Base-by-base conservation (phyloP, 148 eudicot genomes). In the Rhododendron mucronatum region DNA sequence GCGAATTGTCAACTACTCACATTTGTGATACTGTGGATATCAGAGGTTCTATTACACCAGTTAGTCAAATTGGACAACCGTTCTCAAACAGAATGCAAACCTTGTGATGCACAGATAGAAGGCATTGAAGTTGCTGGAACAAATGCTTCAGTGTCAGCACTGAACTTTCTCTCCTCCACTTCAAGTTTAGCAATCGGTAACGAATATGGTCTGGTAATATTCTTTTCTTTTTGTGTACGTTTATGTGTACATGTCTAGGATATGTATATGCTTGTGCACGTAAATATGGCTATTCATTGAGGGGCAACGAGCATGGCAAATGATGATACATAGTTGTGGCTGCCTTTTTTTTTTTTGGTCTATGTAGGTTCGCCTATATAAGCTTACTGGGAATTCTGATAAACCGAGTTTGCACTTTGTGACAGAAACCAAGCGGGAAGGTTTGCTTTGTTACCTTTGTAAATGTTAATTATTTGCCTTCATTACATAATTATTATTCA, bases 121-220 rank as follows among this genome's bases (percentile, higher is more conserved):
- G 95, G 93, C 84, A 50, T 90, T 69, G 87, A 84, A 87, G 84
- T 91, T 76, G 89, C 88, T 87, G 95, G 98, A 85, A 86, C 90
- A 51, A 91, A 82, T 90, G 92, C 93, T 51, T 86, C 98, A 63
- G 89, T 97, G 78, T 95, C 98, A 85, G 96, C 97, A 71, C 35
- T 97, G 93, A 98, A 95, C 75, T 93, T 95, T 65, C 89, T 87
- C 85, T 84, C 93, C 75, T 85, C 91, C 81, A 91, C 92, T 88
- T 89, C 89, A 73, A 86, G 78, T 88, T 86, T 95, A 85, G 98
- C 98, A 73, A 81, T 89, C 50, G 99, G 98, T 84, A 91, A 89
- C 86, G 92, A 91, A 86, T 89, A 80, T 92, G 99, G 99, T 85
- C 85, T 88, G 93, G 99, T 97, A 84, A 83, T 90, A 50, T 51